A percentile compares a stretch with the other conserved stretches of the same genome.
Conservation (phyloP, 1,284 basidiomycete species). For the Flammula alnicola region DNA sequence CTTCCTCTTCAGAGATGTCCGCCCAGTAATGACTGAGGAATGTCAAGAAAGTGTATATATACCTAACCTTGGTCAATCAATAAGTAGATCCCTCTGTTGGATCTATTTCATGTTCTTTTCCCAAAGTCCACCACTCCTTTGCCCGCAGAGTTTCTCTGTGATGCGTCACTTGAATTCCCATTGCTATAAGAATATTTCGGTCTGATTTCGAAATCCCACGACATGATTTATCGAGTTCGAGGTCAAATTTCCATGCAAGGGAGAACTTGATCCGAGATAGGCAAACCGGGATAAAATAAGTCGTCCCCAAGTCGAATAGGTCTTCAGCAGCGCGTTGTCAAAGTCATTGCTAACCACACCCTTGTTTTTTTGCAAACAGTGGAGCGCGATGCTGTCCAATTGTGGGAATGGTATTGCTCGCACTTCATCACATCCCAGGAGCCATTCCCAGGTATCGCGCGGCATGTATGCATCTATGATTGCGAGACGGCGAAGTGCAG, state of each 20-base stretch:
- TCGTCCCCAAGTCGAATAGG: not conserved
- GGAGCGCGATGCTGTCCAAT: not conserved
- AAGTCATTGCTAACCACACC: not conserved
- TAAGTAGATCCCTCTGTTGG: no score
- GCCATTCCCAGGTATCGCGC: conserved; percentile 5
- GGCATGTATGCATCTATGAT: not conserved
- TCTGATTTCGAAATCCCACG: not conserved
- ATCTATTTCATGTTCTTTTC: no score
- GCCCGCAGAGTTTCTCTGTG: no score
- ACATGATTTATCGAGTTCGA: conserved; percentile 1
- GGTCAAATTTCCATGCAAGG: conserved; percentile 1
- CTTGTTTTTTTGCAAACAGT: no score
- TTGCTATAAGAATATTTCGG: not conserved
- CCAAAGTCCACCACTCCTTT: no score
- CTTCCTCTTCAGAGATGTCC: no score
- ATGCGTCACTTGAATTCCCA: not conserved
- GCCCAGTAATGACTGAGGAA: no score
- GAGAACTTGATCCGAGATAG: not conserved
- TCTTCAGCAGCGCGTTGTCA: not conserved
- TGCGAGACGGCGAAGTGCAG: conserved; percentile 2
- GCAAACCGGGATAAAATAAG: not conserved
- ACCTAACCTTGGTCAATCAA: no score
- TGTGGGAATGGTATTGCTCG: not conserved
- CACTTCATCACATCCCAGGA: not conserved
- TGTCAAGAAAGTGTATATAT: no score